phyloP scores from a whole-genome alignment of 257 asterid genomes.

The Plantago elongata region DNA sequence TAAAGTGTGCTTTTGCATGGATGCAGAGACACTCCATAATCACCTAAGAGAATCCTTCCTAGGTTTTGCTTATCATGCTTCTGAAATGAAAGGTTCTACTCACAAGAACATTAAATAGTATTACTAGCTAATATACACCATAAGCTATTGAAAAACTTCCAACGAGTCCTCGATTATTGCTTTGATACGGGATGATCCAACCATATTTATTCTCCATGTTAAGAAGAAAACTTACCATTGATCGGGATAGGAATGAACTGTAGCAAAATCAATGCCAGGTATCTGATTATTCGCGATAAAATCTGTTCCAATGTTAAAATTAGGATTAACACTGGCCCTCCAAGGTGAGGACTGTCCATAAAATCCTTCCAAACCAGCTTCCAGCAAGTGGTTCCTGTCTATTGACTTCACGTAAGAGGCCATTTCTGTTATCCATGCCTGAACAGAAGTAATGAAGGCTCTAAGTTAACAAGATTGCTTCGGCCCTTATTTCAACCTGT shows the following conservation, averaged over 20 bases:
- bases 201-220: too few species aligned
- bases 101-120: background rate
- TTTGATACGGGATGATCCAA: too few species aligned
- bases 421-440: constrained; percentile 90
- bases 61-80: too few species aligned
- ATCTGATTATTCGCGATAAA: constrained; percentile 68
- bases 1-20: too few species aligned
- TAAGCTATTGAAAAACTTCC: too few species aligned
- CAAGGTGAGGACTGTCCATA: constrained; percentile 63
- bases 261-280: constrained; percentile 73
- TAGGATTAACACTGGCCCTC: constrained; percentile 50
- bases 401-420: constrained; percentile 72
- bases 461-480: background rate
- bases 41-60: too few species aligned
- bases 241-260: constrained; percentile 88
- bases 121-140: too few species aligned
- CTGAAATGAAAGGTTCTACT: background rate
- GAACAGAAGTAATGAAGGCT: constrained; percentile 10
- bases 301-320: constrained; percentile 61
- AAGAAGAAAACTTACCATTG: constrained; percentile 47
- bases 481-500: background rate
- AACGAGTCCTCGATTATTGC: too few species aligned
- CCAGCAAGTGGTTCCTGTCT: constrained; percentile 72
- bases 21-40: too few species aligned
- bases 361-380: constrained; percentile 89